Evolutionary conservation across 805 yeast species (phyloP).

Genomic region (Isabelozyma pseudorhagii): DNA sequence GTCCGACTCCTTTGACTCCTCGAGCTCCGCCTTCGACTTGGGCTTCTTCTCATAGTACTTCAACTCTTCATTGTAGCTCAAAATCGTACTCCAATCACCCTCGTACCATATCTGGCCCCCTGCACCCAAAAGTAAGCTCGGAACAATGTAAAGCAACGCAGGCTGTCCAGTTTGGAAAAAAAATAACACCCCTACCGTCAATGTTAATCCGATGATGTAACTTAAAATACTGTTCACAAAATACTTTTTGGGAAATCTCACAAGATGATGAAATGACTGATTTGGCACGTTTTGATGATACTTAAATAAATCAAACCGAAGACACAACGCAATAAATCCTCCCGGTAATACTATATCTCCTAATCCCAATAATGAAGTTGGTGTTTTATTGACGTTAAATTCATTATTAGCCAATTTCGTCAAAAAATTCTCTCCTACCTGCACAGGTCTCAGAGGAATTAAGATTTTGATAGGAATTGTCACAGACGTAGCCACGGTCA

Average conservation of each 20-base stretch:
- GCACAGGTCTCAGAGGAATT: constrained; percentile 31
- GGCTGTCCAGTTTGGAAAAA: constrained; percentile 55
- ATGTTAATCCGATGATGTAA: constrained; percentile 45
- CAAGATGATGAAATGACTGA: constrained; percentile 35
- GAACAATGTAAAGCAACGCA: constrained; percentile 63
- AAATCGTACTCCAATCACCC: constrained; percentile 41
- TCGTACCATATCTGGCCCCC: constrained; percentile 24
- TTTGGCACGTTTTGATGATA: constrained; percentile 18
- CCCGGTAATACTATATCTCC: constrained; percentile 71
- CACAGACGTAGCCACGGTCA: constrained; percentile 53
- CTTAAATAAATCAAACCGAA: constrained; percentile 51
- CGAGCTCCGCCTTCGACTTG: neutral
- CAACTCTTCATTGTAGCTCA: constrained; percentile 33
- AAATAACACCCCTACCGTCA: constrained; percentile 40
- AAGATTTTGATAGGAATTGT: constrained; percentile 53
- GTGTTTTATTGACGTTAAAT: neutral
- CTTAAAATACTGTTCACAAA: constrained; percentile 45
- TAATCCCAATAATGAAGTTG: constrained; percentile 44
- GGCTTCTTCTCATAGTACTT: constrained; percentile 9
- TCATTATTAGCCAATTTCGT: neutral
- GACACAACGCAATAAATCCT: constrained; percentile 46
- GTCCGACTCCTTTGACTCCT: neutral
- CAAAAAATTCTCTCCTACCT: neutral
- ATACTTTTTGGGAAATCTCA: constrained; percentile 40
- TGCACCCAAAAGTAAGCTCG: constrained; percentile 33